Evolutionary conservation across 2,329 filamentous ascomycete genomes (phyloP), one percentile per base, ranked within the genome.

Genomic region (Fusarium sp.): DNA sequence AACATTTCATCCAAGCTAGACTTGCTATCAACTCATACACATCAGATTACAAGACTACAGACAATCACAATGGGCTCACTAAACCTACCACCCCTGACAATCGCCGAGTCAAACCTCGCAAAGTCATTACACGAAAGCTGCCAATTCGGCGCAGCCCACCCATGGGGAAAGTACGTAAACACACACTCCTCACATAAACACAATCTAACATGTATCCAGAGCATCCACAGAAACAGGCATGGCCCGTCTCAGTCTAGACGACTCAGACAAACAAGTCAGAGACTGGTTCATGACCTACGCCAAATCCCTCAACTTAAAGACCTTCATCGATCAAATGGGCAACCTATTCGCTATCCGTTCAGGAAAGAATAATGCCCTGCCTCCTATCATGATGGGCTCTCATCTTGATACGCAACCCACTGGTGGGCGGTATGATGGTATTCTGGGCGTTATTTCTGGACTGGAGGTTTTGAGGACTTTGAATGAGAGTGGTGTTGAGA

Each of bases 241-340:
- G 59, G 59, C 59, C 0, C 56, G 59, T 0, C 38, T 62, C 0
- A 62, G 59, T 4, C 59, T 62, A 1, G 59, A 62, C 3, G 59
- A 61, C 25, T 62, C 59, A 1, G 56, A 62, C 9, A 62, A 62
- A 29, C 59, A 62, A 27, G 59, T 62, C 0, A 48, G 59, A 52
- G 56, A 62, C 15, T 62, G 59, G 59, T 62, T 62, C 38, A 61
- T 62, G 13, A 10, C 24, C 8, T 60, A 62, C 6, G 59, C 59
- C 12, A 62, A 61, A 5, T 61, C 59, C 6, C 55, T 62, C 0
- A 30, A 30, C 1, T 32, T 48, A 0, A 62, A 52, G 0, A 52
- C 38, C 0, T 61, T 43, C 0, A 22, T 62, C 3, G 59, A 62
- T 15, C 55, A 62, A 12, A 62, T 62, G 59, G 59, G 59, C 1